These are phyloP conservation scores for Pleurotus djamor DNA, from an alignment of 768 basidiomycete species.

Conservation along the genomic window DNA sequence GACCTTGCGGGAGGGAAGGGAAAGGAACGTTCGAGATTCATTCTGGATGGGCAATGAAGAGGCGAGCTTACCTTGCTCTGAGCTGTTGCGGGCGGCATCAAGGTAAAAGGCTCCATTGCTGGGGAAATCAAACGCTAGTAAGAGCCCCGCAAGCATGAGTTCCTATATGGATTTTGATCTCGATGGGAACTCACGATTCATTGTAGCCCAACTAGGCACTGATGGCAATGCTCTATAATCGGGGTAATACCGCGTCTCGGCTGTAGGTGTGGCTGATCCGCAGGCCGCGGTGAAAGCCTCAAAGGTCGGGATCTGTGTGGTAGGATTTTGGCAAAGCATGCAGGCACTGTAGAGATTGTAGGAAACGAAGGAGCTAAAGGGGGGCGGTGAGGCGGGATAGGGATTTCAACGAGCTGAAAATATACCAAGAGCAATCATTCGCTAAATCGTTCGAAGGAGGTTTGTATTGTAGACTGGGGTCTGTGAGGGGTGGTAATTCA, in stretches of 20 bases:
- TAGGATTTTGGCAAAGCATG: background rate
- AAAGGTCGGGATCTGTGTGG: background rate
- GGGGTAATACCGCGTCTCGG: background rate
- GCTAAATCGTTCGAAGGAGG: background rate
- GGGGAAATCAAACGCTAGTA: background rate
- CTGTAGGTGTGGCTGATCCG: background rate
- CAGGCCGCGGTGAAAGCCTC: background rate
- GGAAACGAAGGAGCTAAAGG: background rate
- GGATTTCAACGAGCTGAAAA: background rate
- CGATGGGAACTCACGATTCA: background rate
- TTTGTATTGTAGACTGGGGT: background rate
- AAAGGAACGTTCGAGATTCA: background rate
- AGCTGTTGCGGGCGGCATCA: background rate
- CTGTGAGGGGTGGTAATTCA: background rate
- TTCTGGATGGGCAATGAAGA: background rate
- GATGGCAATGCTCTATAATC: background rate
- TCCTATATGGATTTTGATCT: too few species aligned
- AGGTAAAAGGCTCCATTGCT: background rate
- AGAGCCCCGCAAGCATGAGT: background rate
- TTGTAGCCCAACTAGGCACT: background rate
- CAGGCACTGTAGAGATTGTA: background rate
- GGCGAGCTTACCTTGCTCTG: background rate
- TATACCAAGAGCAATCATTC: background rate
- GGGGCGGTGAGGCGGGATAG: background rate
- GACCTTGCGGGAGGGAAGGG: background rate